Evolutionary conservation across 2,329 filamentous ascomycete genomes (phyloP).

Genomic region (Phaeomoniella chlamydospora): DNA sequence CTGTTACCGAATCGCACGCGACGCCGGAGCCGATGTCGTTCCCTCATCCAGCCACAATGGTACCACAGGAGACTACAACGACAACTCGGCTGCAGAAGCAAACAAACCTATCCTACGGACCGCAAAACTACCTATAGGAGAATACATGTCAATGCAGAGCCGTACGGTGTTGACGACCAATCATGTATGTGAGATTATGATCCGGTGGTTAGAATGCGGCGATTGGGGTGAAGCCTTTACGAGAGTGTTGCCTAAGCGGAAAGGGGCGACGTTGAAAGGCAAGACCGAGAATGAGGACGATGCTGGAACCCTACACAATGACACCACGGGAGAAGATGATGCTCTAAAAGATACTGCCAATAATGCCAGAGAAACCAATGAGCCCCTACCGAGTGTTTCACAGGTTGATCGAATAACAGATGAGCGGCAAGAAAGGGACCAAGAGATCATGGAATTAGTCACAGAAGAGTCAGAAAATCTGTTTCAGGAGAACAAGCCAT

Average conservation of each 20-base stretch:
- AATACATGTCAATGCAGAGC: conserved; percentile 83
- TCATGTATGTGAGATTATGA: conserved; percentile 93
- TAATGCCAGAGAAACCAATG: background rate
- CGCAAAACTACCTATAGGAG: conserved; percentile 84
- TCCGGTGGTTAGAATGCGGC: conserved; percentile 76
- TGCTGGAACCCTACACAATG: background rate
- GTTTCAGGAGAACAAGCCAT: background rate
- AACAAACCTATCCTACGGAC: conserved; percentile 52
- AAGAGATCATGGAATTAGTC: background rate
- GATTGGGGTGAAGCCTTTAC: conserved; percentile 89
- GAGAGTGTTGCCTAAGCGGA: conserved; percentile 77
- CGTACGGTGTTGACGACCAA: conserved; percentile 82
- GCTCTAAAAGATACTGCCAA: background rate
- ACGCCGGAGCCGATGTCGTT: conserved; percentile 39
- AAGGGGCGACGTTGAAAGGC: conserved; percentile 55
- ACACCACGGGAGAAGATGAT: background rate
- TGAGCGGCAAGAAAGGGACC: background rate
- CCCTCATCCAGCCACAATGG: background rate
- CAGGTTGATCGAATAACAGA: background rate
- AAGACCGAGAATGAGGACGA: background rate
- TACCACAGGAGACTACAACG: background rate
- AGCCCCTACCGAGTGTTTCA: no score
- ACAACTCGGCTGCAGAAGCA: background rate
- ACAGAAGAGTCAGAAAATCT: background rate
- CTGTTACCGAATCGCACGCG: conserved; percentile 69